Conservation (phyloP, 768 basidiomycete species). For the Boletus eberwhitei region DNA sequence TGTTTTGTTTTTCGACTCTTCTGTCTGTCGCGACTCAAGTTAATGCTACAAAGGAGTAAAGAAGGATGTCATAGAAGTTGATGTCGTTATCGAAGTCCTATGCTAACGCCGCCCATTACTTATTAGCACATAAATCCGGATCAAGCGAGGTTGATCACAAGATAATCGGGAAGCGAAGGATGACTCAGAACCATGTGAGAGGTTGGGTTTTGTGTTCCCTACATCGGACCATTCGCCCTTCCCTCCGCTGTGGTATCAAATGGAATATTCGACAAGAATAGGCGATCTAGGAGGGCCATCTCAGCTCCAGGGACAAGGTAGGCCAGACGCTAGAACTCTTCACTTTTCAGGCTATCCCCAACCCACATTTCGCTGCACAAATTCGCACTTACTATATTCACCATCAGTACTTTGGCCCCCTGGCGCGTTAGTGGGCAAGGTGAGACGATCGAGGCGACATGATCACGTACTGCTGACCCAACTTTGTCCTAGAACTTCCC, state of each 20-base stretch:
- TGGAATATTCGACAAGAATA: not conserved
- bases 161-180: conserved; percentile 52
- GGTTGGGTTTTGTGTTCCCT: not conserved
- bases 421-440: not conserved
- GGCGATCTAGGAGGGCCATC: conserved; percentile 2
- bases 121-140: conserved; percentile 87
- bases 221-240: not conserved
- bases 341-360: not conserved
- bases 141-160: conserved; percentile 97
- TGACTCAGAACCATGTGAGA: not conserved
- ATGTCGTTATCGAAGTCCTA: conserved; percentile 93
- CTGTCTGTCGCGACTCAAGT: not conserved
- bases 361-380: not conserved
- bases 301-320: not conserved
- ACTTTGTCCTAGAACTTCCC: not conserved
- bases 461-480: conserved; percentile 6
- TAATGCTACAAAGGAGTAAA: conserved; percentile 4
- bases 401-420: not conserved
- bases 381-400: conserved; percentile 1
- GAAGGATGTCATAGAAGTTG: conserved; percentile 65
- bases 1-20: not conserved
- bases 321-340: not conserved
- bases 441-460: not conserved
- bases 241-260: not conserved
- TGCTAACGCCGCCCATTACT: conserved; percentile 77